These are phyloP conservation scores for Globisporangium canariense DNA, from an alignment of 352 stramenopile genomes.

Conservation along the genomic window DNA sequence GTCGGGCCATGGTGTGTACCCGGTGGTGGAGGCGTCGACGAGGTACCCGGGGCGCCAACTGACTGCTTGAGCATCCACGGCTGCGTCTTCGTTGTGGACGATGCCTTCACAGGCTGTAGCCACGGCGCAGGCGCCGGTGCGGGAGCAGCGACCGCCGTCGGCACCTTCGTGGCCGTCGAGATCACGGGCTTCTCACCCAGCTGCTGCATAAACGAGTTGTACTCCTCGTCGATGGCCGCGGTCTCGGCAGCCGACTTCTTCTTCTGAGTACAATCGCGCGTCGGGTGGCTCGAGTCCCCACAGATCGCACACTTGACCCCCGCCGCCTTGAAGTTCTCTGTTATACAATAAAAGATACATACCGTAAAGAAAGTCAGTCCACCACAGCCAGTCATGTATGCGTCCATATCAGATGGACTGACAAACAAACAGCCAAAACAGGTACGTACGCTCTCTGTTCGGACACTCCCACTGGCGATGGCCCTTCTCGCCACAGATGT, in stretches of 20 bases:
- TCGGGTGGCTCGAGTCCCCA: slow-evolving; percentile 97
- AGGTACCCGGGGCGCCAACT: slow-evolving; percentile 34
- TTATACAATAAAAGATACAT: slow-evolving; percentile 22
- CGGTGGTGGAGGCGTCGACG: slow-evolving; percentile 25
- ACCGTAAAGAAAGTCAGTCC: background rate
- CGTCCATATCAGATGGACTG: slow-evolving; percentile 5
- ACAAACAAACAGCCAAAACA: slow-evolving; percentile 13
- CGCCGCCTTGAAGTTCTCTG: slow-evolving; percentile 72
- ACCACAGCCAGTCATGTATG: background rate
- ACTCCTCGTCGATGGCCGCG: slow-evolving; percentile 82
- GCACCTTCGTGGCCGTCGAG: slow-evolving; percentile 43
- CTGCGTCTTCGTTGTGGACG: slow-evolving; percentile 31
- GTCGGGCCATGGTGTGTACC: slow-evolving; percentile 21
- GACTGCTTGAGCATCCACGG: slow-evolving; percentile 68
- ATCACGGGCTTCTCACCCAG: slow-evolving; percentile 74
- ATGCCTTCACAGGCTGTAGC: slow-evolving; percentile 60
- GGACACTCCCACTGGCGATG: slow-evolving; percentile 98
- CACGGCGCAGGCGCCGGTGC: slow-evolving; percentile 31
- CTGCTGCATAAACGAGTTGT: slow-evolving; percentile 86
- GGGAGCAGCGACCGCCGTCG: background rate
- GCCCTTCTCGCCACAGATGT: slow-evolving; percentile 97
- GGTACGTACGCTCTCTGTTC: slow-evolving; percentile 74
- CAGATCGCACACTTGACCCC: slow-evolving; percentile 97
- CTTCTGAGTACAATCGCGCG: slow-evolving; percentile 95
- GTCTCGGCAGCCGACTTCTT: slow-evolving; percentile 68